Conservation (phyloP, 176 grass and related monocot genomes). For the Coix lacrymajobi region DNA sequence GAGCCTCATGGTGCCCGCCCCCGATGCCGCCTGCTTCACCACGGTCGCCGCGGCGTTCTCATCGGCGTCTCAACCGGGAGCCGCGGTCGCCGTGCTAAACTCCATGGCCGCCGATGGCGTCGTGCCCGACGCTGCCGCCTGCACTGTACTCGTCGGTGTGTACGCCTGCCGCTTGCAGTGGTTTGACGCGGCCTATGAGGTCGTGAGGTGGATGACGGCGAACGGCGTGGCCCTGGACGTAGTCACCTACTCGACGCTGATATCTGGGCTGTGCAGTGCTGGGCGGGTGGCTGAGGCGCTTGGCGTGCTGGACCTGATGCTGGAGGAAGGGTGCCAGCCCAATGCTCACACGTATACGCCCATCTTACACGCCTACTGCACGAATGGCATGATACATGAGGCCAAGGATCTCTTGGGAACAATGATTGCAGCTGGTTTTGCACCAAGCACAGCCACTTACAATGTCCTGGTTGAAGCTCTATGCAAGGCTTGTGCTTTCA, state of each 20-base stretch:
- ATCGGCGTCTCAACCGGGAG: slow-evolving; percentile 7
- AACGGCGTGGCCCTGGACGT: slow-evolving; percentile 53
- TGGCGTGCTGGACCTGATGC: slow-evolving; percentile 80
- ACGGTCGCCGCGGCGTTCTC: slow-evolving; percentile 52
- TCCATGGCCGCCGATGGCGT: slow-evolving; percentile 50
- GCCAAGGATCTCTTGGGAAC: slow-evolving; percentile 52
- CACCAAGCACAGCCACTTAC: slow-evolving; percentile 67
- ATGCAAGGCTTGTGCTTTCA: slow-evolving; percentile 53
- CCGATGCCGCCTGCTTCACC: slow-evolving; percentile 82
- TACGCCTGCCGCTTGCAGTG: slow-evolving; percentile 50
- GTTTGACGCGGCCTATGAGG: slow-evolving; percentile 64
- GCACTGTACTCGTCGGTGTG: slow-evolving; percentile 70
- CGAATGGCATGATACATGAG: slow-evolving; percentile 40
- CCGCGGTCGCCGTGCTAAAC: slow-evolving; percentile 49
- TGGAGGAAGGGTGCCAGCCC: slow-evolving; percentile 66
- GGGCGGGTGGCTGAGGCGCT: slow-evolving; percentile 66
- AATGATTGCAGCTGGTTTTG: slow-evolving; percentile 50
- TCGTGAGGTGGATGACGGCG: slow-evolving; percentile 53
- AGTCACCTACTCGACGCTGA: slow-evolving; percentile 81
- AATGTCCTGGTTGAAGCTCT: slow-evolving; percentile 71
- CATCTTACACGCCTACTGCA: slow-evolving; percentile 70
- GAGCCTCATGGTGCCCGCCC: slow-evolving; percentile 37
- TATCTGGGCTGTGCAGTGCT: slow-evolving; percentile 59
- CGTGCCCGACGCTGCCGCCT: slow-evolving; percentile 41
- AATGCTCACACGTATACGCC: slow-evolving; percentile 82